These are phyloP conservation scores for Mucor velutinosus DNA, from an alignment of 371 early-diverging fungal species.

Conservation along the genomic window DNA sequence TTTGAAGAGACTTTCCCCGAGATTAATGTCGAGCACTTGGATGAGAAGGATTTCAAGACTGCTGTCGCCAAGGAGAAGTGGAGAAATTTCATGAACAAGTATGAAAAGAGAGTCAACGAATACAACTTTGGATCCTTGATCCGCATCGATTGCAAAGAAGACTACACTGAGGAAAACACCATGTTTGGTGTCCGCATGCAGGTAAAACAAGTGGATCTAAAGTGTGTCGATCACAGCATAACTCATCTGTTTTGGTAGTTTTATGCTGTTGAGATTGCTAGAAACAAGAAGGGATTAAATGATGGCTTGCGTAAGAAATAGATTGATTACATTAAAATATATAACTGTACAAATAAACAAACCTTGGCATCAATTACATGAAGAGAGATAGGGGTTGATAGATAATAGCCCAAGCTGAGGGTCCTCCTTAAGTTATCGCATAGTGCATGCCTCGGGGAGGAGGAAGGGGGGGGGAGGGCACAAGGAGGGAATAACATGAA, in stretches of 20 bases:
- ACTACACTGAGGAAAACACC: conserved; percentile 82
- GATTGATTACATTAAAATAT: not conserved
- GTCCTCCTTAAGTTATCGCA: not conserved
- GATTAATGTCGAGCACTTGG: conserved; percentile 60
- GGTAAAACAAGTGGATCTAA: conserved; percentile 22
- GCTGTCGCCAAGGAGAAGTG: conserved; percentile 84
- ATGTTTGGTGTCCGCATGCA: conserved; percentile 78
- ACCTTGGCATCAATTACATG: conserved; percentile 7
- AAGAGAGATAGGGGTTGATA: not conserved
- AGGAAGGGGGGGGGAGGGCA: no score
- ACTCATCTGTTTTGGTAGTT: conserved; percentile 55
- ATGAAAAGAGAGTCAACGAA: conserved; percentile 83
- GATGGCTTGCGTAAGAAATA: conserved; percentile 34
- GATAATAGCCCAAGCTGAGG: not conserved
- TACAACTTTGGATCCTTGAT: conserved; percentile 92
- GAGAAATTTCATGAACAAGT: conserved; percentile 83
- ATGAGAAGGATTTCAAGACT: conserved; percentile 79
- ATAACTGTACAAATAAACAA: not conserved
- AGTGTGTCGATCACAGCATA: not conserved
- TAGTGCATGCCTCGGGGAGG: not conserved
- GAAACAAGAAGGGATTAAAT: conserved; percentile 84
- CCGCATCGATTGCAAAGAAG: conserved; percentile 73
- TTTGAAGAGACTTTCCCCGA: conserved; percentile 78
- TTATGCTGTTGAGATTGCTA: conserved; percentile 87
- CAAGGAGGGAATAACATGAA: not conserved